Evolutionary conservation across 2,329 filamentous ascomycete genomes (phyloP).

Genomic region (Colletotrichum tropicicola): DNA sequence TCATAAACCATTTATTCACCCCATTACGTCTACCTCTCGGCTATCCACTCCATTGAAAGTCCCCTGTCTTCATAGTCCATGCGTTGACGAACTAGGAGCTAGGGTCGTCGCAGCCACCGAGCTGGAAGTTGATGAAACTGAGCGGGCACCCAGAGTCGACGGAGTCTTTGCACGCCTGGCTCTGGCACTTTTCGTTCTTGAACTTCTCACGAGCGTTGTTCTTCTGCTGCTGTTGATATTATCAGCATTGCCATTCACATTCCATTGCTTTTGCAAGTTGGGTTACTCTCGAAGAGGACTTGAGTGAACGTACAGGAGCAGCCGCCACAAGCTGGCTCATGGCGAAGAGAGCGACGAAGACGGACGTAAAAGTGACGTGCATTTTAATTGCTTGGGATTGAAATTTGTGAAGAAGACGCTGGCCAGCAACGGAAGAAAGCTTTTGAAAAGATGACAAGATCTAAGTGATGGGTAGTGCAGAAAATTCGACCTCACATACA

Average conservation of each 20-base stretch:
- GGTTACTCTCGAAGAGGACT: neutral
- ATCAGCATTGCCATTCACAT: neutral
- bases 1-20: no score
- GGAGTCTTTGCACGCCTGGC: conserved; percentile 10
- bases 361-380: neutral
- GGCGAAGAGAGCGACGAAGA: neutral
- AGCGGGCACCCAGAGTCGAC: conserved; percentile 10
- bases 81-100: neutral
- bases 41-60: no score
- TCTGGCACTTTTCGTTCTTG: conserved; percentile 9
- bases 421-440: neutral
- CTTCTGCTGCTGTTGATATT: neutral
- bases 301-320: neutral
- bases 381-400: neutral
- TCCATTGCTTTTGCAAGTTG: no score
- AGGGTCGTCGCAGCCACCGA: conserved; percentile 18
- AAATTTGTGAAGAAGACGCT: neutral
- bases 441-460: no score
- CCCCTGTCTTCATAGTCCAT: neutral
- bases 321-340: neutral
- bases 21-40: no score
- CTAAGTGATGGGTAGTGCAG: no score
- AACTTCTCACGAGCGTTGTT: conserved; percentile 9
- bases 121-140: conserved; percentile 1
- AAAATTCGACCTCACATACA: no score